Conservation (phyloP, 345 rosid genomes). For the Eutrema heterophyllum region DNA sequence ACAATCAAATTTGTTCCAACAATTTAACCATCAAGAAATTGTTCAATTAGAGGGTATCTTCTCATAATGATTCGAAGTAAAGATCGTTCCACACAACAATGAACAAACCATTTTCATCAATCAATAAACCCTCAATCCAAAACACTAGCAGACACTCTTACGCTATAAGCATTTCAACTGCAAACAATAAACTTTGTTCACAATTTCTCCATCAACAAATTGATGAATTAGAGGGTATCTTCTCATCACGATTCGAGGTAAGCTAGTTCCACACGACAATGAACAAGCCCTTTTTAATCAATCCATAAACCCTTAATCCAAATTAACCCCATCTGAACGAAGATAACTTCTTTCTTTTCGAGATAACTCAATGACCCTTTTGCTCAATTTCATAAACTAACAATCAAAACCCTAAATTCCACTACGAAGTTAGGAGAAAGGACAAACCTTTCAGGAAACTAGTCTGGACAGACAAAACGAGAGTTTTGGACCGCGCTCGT, state of each 20-base stretch:
- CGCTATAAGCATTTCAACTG: not conserved
- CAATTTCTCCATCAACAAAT: not conserved
- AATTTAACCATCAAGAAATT: not conserved
- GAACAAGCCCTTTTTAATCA: not conserved
- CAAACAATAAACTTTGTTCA: not conserved
- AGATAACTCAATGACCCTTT: not conserved
- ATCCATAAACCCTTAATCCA: not conserved
- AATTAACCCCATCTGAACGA: not conserved
- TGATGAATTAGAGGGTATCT: not conserved
- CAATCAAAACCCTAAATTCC: not conserved
- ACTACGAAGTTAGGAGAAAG: not conserved
- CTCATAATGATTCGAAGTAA: not conserved
- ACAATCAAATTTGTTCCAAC: not conserved
- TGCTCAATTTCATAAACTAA: not conserved
- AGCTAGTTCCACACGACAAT: not conserved
- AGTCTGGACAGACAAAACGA: constrained; percentile 44
- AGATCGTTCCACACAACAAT: not conserved
- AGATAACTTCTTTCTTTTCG: not conserved
- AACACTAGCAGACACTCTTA: not conserved
- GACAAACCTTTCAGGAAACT: constrained; percentile 47
- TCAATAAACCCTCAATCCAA: not conserved
- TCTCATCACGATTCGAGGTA: not conserved
- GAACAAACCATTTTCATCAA: not conserved
- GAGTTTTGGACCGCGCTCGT: constrained; percentile 28
- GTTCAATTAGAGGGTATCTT: not conserved